Evolutionary conservation across 352 stramenopile genomes (phyloP), one percentile per base, ranked within the genome.

Genomic region (Peronospora belbahrii): DNA sequence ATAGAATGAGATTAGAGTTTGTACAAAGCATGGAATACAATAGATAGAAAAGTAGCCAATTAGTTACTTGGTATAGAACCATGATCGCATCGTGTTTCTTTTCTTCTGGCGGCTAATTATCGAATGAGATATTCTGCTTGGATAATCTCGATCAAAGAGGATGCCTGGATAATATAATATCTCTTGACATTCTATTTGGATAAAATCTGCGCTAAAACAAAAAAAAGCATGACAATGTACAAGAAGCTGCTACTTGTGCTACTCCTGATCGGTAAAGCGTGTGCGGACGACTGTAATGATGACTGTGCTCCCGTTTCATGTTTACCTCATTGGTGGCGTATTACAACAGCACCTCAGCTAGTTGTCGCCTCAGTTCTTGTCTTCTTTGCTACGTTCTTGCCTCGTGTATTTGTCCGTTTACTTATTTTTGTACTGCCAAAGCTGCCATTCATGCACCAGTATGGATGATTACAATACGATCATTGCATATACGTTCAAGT

Each of bases 371-470:
- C 74, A 9, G 77, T 90, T 11, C 54, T 94, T 24, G 61, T 94
- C 42, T 92, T 94, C 59, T 88, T 90, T 49, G 83, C 83, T 20
- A 90, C 83, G 19, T 94, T 94, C 55, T 50, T 94, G 45, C 83
- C 83, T 17, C 78, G 80, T 25, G 76, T 94, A 41, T 69, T 92
- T 38, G 75, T 94, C 27, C 74, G 80, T 1, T 58, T 94, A 38
- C 60, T 90, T 40, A 86, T 94, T 42, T 89, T 92, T 52, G 78
- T 89, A 57, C 61, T 94, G 40, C 85, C 76, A 6, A 92, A 94
- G 50, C 50, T 94, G 35, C 76, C 78, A 10, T 92, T 92, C 56
- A 74, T 94, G 42, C 74, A 61, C 18, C 74, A 92, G 83, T 94
- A 64, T 44, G 73, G 1, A 22, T 15, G 14, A 10, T 4, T 44